Conservation (phyloP, 352 stramenopile species). For the Phytopythium oedochilum region DNA sequence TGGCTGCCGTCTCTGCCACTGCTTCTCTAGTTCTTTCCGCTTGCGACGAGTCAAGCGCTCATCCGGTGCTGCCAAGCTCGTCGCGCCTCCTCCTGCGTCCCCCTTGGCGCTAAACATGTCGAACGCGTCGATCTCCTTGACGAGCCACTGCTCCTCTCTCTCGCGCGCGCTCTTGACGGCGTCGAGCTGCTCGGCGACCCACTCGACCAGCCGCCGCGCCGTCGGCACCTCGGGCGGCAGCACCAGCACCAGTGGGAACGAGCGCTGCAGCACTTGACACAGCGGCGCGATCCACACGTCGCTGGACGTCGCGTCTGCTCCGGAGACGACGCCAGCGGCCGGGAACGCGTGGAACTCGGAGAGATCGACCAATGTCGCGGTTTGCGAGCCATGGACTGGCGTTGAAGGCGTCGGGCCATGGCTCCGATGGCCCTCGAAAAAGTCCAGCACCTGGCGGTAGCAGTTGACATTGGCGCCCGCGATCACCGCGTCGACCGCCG, state of each 20-base stretch:
- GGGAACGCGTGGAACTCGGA: constrained; percentile 46
- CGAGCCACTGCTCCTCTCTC: constrained; percentile 53
- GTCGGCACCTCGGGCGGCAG: constrained; percentile 47
- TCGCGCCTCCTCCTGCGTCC: neutral
- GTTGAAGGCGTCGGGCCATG: constrained; percentile 3
- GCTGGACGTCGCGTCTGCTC: constrained; percentile 66
- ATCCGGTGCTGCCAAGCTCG: neutral
- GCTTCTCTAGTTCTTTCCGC: neutral
- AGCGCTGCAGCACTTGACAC: constrained; percentile 56
- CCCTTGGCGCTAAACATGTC: constrained; percentile 13
- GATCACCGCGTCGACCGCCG: constrained; percentile 52
- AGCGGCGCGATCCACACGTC: constrained; percentile 74
- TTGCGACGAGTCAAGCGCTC: neutral
- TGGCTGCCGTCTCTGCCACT: neutral
- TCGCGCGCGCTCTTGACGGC: constrained; percentile 24
- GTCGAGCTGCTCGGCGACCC: constrained; percentile 49
- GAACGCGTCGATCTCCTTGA: constrained; percentile 42
- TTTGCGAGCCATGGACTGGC: neutral
- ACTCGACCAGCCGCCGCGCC: constrained; percentile 61
- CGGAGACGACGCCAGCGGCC: constrained; percentile 58
- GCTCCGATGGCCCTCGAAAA: constrained; percentile 51
- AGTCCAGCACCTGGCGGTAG: constrained; percentile 56
- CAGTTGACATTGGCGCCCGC: constrained; percentile 61
- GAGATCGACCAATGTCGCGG: constrained; percentile 20
- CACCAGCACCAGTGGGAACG: constrained; percentile 61